Base-by-base conservation (phyloP, 768 basidiomycete genomes). In the Saitozyma podzolica region DNA sequence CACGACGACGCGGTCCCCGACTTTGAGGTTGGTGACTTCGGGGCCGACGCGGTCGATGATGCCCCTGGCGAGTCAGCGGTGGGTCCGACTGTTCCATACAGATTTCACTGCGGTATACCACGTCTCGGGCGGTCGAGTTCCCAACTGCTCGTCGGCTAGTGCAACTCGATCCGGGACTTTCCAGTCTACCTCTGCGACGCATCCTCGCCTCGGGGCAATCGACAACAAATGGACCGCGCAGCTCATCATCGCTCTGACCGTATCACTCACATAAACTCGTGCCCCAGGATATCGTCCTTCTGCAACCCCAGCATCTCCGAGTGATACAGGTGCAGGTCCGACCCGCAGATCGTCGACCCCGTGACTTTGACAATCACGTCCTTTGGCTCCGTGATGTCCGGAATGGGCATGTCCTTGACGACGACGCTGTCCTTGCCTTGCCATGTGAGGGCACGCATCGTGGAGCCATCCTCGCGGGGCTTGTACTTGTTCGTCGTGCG, bases 321-420 rank as follows among this genome's bases (percentile, higher is more conserved):
- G 65, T 89, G 86, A 65, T 80, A 78, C 63, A 76, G 54, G 53
- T 77, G 78, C 56, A 80, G 45, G 63, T 80, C 81, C 41, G 84
- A 86, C 6, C 89, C 86, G 66, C 88, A 89, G 53, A 89, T 85
- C 16, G 88, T 91, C 0, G 87, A 86, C 0, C 89, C 89, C 19
- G 89, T 90, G 4, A 90, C 85, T 76, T 85, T 84, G 58, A 91
- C 69, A 58, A 91, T 85, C 56, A 90, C 86, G 67, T 92, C 89
- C 58, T 73, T 68, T 70, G 86, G 84, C n/a, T 86, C 84, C 63
- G 89, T 85, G 69, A 90, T 84, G 60, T 85, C 85, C 2, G 84
- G 85, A 53, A 85, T 80, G 14, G 83, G 82, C 2, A 82, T 82
- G 49, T 85, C 83, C 64, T 84, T 77, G 61, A 85, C 64, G 47